Evolutionary conservation across 2,329 filamentous ascomycete genomes (phyloP).

Genomic region (Arthrobotrys iridis): DNA sequence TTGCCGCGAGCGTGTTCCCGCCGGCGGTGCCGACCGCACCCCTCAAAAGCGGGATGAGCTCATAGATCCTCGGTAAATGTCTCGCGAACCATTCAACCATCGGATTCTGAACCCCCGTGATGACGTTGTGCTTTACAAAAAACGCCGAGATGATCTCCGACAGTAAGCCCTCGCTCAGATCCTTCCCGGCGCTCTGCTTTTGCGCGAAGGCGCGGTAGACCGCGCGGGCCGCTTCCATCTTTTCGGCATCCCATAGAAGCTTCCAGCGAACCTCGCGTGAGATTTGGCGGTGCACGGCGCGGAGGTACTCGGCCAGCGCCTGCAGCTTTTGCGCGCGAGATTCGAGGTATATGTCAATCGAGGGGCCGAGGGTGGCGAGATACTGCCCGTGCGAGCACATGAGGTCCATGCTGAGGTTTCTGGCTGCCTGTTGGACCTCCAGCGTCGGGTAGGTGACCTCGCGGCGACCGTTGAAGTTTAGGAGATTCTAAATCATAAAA

Average conservation of each 20-base stretch:
- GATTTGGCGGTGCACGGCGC: constrained; percentile 72
- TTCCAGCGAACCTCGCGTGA: constrained; percentile 77
- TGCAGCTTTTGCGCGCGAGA: constrained; percentile 77
- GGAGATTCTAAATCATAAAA: constrained; percentile 69
- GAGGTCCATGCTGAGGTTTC: constrained; percentile 82
- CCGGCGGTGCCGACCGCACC: constrained; percentile 22
- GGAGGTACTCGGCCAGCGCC: constrained; percentile 77
- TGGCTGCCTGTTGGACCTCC: constrained; percentile 79
- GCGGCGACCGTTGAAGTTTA: constrained; percentile 79
- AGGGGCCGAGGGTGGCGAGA: constrained; percentile 76
- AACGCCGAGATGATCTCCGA: constrained; percentile 54
- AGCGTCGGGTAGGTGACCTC: constrained; percentile 73
- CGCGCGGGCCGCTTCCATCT: constrained; percentile 79
- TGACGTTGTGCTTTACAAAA: constrained; percentile 41
- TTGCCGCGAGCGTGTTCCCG: constrained; percentile 4
- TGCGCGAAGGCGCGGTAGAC: constrained; percentile 71
- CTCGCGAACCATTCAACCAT: constrained; percentile 54
- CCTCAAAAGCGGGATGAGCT: constrained; percentile 39
- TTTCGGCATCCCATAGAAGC: constrained; percentile 89
- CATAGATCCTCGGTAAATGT: constrained; percentile 49
- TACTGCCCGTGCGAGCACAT: constrained; percentile 79
- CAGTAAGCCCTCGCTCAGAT: constrained; percentile 56
- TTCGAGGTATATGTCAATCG: constrained; percentile 81
- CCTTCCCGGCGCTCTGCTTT: constrained; percentile 48
- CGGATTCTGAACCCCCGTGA: constrained; percentile 14